These are phyloP conservation scores for Plantago ovata DNA, from an alignment of 257 asterid genomes.

Conservation along the genomic window DNA sequence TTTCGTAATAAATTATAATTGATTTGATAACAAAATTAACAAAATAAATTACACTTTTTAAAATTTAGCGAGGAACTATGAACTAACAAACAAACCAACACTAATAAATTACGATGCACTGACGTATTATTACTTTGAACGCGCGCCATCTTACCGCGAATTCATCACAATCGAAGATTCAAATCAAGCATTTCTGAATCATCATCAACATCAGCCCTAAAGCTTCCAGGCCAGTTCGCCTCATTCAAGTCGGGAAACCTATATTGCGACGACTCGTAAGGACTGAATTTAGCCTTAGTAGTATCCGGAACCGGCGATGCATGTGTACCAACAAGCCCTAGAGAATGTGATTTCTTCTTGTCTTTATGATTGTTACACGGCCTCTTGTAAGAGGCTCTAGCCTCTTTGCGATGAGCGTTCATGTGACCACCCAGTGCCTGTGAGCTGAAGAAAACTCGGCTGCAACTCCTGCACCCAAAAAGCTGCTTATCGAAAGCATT, in stretches of 20 bases:
- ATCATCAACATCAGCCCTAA: neutral
- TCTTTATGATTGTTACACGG: neutral
- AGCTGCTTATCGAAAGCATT: neutral
- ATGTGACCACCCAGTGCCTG: slow-evolving; percentile 5
- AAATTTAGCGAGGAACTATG: too few species aligned
- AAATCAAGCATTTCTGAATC: too few species aligned
- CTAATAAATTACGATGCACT: too few species aligned
- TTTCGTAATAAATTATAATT: too few species aligned
- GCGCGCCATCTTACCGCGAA: too few species aligned
- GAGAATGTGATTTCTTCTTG: too few species aligned
- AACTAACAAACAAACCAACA: too few species aligned
- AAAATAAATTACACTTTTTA: too few species aligned
- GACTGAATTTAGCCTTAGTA: neutral
- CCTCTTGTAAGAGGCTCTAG: neutral
- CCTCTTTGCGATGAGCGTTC: neutral
- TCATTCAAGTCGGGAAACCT: neutral
- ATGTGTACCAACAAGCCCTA: too few species aligned
- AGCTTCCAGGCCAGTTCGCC: neutral
- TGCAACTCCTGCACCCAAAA: neutral
- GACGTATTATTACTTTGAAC: too few species aligned
- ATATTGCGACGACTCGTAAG: neutral
- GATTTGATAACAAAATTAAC: too few species aligned
- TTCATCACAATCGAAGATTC: too few species aligned
- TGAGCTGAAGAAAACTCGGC: neutral
- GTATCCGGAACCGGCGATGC: neutral